A percentile compares a stretch with the other conserved stretches of the same genome.
Conservation (phyloP, 2,329 filamentous ascomycete species). For the Fusarium ambrosium region DNA sequence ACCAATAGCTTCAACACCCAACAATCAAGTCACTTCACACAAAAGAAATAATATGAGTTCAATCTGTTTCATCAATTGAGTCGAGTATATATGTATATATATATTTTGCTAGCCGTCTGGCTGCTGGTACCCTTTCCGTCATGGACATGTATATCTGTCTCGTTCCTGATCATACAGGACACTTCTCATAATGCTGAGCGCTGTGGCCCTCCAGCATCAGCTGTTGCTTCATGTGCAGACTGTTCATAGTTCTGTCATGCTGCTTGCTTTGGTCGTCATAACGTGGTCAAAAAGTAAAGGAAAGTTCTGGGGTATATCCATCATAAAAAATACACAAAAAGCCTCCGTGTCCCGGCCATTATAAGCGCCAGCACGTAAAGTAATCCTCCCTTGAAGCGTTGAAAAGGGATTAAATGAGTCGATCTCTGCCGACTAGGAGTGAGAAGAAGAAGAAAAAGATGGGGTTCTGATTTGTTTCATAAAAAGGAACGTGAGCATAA, state of each 20-base stretch:
- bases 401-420: constrained; percentile 24
- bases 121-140: constrained; percentile 13
- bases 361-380: constrained; percentile 24
- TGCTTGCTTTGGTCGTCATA: constrained; percentile 35
- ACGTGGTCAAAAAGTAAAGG: constrained; percentile 36
- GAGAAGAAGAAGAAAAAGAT: constrained; percentile 34
- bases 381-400: constrained; percentile 15
- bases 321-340: constrained; percentile 44
- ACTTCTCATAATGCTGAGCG: constrained; percentile 13
- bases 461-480: constrained; percentile 22
- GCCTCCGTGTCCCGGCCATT: constrained; percentile 32
- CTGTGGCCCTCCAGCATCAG: constrained; percentile 17
- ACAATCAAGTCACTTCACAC: not conserved
- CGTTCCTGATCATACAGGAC: constrained; percentile 15
- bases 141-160: constrained; percentile 21
- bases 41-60: constrained; percentile 1
- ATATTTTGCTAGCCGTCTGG: constrained; percentile 9
- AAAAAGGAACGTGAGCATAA: constrained; percentile 28
- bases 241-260: constrained; percentile 19
- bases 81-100: constrained; percentile 18
- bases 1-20: not conserved
- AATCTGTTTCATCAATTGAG: constrained; percentile 32
- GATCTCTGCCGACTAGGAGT: constrained; percentile 31
- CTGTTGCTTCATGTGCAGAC: constrained; percentile 21
- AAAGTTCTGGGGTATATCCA: constrained; percentile 51